Percentiles rank a stretch among this genome's conserved stretches.
These are phyloP conservation scores for Phytopythium cucurbitacearum DNA, from an alignment of 352 stramenopile species.

Conservation along the genomic window DNA sequence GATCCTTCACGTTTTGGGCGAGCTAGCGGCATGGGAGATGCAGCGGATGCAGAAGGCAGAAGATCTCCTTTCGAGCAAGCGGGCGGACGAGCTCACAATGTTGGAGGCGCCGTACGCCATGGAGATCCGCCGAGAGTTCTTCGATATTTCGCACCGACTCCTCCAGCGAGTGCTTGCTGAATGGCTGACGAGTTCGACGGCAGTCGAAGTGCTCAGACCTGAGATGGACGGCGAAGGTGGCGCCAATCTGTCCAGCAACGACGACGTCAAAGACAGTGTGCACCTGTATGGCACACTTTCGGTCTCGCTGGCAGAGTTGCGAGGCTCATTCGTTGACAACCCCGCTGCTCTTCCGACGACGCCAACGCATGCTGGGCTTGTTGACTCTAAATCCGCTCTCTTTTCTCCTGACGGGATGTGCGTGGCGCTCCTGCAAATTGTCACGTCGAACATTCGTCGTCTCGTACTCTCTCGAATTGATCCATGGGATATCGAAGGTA, in stretches of 20 bases:
- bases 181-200: conserved; percentile 34
- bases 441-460: conserved; percentile 78
- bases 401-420: conserved; percentile 67
- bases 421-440: conserved; percentile 66
- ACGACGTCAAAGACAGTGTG: background rate
- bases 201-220: conserved; percentile 1
- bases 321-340: background rate
- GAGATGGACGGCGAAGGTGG: background rate
- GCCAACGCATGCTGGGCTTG: background rate
- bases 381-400: conserved; percentile 1
- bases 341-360: conserved; percentile 1
- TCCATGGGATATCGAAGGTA: conserved; percentile 56
- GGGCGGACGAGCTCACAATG: conserved; percentile 64
- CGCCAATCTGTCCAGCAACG: background rate
- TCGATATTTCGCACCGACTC: conserved; percentile 62
- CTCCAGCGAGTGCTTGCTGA: conserved; percentile 50
- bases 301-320: conserved; percentile 18
- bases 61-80: conserved; percentile 64
- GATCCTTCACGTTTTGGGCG: conserved; percentile 65
- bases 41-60: conserved; percentile 86
- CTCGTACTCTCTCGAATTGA: conserved; percentile 78
- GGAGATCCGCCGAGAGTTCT: conserved; percentile 75
- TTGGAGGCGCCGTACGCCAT: conserved; percentile 83
- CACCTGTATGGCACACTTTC: conserved; percentile 23
- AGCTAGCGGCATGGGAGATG: conserved; percentile 86